Evolutionary conservation across 176 grass and related monocot species (phyloP).

Genomic region (Zea luxurians): DNA sequence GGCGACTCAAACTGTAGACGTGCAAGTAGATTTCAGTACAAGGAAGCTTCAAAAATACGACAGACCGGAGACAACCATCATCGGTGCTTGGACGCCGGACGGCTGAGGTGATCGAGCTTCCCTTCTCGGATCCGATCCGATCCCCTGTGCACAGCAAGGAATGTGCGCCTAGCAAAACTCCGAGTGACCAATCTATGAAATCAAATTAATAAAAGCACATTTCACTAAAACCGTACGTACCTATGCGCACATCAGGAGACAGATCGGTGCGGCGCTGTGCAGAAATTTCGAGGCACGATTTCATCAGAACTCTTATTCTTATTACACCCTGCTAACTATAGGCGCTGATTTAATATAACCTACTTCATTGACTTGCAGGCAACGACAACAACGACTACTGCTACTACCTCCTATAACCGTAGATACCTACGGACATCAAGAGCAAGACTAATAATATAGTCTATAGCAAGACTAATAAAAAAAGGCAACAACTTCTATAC

Average conservation of each 20-base stretch:
- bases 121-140: not conserved
- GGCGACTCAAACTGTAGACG: too few species aligned
- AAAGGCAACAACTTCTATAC: too few species aligned
- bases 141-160: not conserved
- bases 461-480: too few species aligned
- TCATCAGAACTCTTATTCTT: not conserved
- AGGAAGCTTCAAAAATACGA: too few species aligned
- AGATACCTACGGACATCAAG: not conserved
- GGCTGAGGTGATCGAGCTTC: constrained; percentile 2
- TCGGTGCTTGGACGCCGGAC: not conserved
- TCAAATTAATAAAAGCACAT: not conserved
- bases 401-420: not conserved
- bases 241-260: not conserved
- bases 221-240: not conserved
- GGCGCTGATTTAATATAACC: not conserved
- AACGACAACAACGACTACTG: too few species aligned
- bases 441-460: too few species aligned
- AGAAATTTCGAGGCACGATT: constrained; percentile 1
- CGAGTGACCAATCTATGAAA: not conserved
- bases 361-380: not conserved
- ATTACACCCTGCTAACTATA: not conserved
- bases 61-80: not conserved
- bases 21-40: too few species aligned
- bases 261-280: not conserved
- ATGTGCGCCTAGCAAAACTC: not conserved